Base-by-base conservation (phyloP, 345 rosid genomes). In the Ricinus communis region DNA sequence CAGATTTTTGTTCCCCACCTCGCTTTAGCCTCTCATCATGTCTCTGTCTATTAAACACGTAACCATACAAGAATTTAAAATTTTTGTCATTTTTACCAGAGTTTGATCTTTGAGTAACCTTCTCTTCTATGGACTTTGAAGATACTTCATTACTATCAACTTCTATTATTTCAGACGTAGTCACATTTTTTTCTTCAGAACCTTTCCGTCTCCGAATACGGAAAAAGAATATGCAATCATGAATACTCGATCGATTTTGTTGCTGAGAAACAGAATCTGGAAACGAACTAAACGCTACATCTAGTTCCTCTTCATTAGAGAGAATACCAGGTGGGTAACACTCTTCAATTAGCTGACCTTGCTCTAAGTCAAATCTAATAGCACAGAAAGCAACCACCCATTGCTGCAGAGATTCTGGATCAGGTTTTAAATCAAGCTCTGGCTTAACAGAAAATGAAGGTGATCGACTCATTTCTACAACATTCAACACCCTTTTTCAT, bases 1-100 rank as follows among this genome's bases (percentile, higher is more conserved):
- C 90, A 54, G 98, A 95, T 62, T 89, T 95, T 66, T 95, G 99
- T 57, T 95, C 99, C 68, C 99, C 99, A 6, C 99, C 99, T 24
- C 99, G 81, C 81, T 88, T 91, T 69, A 95, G 81, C 79, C 97
- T 89, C 80, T 93, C 98, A 61, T 95, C 99, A 47, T 95, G 98
- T 75, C 98, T 87, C 73, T 95, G 94, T 70, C 99, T 88, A 77
- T 95, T 95, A 49, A 95, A 95, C 1, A 92, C 99, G 73, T 83
- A 95, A 38, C 99, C 99, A 79, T 95, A 95, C 79, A 95, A 72
- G 74, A 86, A 87, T 53, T 73, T 79, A 50, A 65, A 69, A 71
- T 59, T 72, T 68, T 54, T 60, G 54, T 28, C 59, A 63, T 13
- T 69, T 66, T 33, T 59, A 21, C 68, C 59, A 58, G 67, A 21